These are phyloP conservation scores for Vachellia collinsii DNA, from an alignment of 306 rosid genomes.

Conservation along the genomic window DNA sequence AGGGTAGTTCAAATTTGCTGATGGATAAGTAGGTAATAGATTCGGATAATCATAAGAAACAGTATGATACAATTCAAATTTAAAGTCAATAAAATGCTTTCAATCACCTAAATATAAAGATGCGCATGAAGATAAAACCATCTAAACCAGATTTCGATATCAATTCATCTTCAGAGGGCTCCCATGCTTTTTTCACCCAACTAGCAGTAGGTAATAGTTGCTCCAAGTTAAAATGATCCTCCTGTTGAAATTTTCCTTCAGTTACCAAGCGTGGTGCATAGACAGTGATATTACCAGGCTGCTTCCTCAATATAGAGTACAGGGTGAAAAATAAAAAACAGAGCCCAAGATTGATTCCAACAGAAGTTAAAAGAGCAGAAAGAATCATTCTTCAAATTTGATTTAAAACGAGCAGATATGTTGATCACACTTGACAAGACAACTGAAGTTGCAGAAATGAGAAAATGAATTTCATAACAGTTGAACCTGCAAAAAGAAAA, in stretches of 20 bases:
- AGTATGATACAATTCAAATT: constrained; percentile 14
- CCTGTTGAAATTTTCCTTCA: constrained; percentile 44
- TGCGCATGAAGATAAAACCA: constrained; percentile 79
- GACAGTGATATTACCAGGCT: constrained; percentile 63
- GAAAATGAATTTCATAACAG: constrained; percentile 14
- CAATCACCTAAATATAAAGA: constrained; percentile 70
- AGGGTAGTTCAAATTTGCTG: not conserved
- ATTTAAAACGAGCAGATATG: constrained; percentile 35
- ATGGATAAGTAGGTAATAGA: not conserved
- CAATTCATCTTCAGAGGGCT: constrained; percentile 67
- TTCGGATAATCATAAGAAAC: not conserved
- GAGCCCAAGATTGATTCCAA: constrained; percentile 80
- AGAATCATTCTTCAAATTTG: constrained; percentile 58
- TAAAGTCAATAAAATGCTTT: constrained; percentile 9
- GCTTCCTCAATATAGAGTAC: constrained; percentile 76
- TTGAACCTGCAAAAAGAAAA: constrained; percentile 38
- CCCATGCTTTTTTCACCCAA: constrained; percentile 85
- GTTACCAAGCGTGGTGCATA: constrained; percentile 70
- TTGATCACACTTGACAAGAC: constrained; percentile 28
- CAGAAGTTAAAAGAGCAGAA: constrained; percentile 81
- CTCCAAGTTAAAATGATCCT: constrained; percentile 64
- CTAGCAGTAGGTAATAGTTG: constrained; percentile 72
- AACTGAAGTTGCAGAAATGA: constrained; percentile 30
- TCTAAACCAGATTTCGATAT: constrained; percentile 65
- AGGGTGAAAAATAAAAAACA: constrained; percentile 72